phyloP scores from a whole-genome alignment of 495 filamentous ascomycete species.

The Neurospora sp. region DNA sequence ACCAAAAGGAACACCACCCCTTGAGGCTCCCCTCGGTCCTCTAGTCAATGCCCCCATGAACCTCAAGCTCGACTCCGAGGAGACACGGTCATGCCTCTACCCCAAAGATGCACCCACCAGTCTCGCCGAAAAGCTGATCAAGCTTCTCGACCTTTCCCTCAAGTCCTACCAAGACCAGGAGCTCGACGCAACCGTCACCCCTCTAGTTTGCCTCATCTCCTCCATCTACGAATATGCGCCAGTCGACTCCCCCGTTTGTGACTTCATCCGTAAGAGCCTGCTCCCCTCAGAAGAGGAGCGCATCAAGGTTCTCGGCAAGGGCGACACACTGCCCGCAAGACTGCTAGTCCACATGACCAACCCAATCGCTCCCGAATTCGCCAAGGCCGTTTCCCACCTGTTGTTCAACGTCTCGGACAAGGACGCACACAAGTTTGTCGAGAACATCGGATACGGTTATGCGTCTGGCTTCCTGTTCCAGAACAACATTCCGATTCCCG shows the following conservation, averaged over 20 bases:
- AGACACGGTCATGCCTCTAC: slow-evolving; percentile 45
- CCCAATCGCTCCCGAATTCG: slow-evolving; percentile 54
- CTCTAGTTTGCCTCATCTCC: slow-evolving; percentile 63
- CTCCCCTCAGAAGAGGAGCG: slow-evolving; percentile 74
- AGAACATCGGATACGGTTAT: slow-evolving; percentile 84
- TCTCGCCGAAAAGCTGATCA: slow-evolving; percentile 60
- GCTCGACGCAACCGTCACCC: slow-evolving; percentile 57
- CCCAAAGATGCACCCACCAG: slow-evolving; percentile 51
- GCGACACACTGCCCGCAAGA: slow-evolving; percentile 62
- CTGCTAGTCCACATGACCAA: slow-evolving; percentile 74
- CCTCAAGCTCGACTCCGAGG: slow-evolving; percentile 48
- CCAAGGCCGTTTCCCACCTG: slow-evolving; percentile 65
- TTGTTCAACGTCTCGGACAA: slow-evolving; percentile 81
- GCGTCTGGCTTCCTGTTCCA: slow-evolving; percentile 82
- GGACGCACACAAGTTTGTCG: slow-evolving; percentile 59
- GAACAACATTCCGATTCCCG: slow-evolving; percentile 66
- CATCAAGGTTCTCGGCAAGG: slow-evolving; percentile 65
- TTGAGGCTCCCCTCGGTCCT: slow-evolving; percentile 40
- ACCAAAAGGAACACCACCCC: slow-evolving; percentile 19
- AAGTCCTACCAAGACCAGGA: slow-evolving; percentile 49
- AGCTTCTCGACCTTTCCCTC: slow-evolving; percentile 61
- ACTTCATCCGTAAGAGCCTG: slow-evolving; percentile 55
- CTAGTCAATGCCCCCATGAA: slow-evolving; percentile 76
- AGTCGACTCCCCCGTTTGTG: slow-evolving; percentile 32
- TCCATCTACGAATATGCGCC: slow-evolving; percentile 67